Percentiles rank a stretch among this genome's conserved stretches.
Conservation (phyloP, 2,329 filamentous ascomycete genomes). For the Mariannaea elegans region DNA sequence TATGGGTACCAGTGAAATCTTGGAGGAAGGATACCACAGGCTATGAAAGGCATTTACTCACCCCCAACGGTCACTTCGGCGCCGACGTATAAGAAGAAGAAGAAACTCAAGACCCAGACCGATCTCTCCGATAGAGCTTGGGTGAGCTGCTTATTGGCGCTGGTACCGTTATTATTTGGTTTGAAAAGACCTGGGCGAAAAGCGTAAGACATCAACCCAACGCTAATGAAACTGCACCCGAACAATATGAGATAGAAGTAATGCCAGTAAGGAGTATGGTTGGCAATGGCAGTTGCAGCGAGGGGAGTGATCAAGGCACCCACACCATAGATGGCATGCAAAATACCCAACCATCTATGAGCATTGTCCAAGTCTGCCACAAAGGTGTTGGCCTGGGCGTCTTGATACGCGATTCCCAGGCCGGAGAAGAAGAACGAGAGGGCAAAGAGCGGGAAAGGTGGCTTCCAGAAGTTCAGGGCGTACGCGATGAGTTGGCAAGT, state of each 20-base stretch:
- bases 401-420: constrained; percentile 4
- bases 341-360: constrained; percentile 5
- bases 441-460: constrained; percentile 1
- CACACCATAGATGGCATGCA: constrained; percentile 5
- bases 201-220: not conserved
- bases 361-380: constrained; percentile 8
- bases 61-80: constrained; percentile 11
- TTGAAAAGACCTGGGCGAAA: not conserved
- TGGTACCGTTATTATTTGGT: not conserved
- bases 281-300: not conserved
- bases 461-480: constrained; percentile 7
- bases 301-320: constrained; percentile 4
- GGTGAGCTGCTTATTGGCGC: constrained; percentile 1
- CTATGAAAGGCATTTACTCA: not conserved
- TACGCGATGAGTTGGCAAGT: constrained; percentile 3
- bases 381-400: constrained; percentile 11
- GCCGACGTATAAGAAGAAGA: constrained; percentile 15
- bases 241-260: constrained; percentile 10
- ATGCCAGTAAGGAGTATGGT: constrained; percentile 8
- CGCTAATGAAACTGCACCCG: not conserved
- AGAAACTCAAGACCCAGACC: constrained; percentile 1
- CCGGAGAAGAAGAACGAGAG: constrained; percentile 12
- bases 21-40: no score
- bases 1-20: no score
- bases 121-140: constrained; percentile 3